Percentiles rank a stretch among this genome's conserved stretches.
Evolutionary conservation across 176 grass and related monocot genomes (phyloP).

Genomic region (Juncus effusus): DNA sequence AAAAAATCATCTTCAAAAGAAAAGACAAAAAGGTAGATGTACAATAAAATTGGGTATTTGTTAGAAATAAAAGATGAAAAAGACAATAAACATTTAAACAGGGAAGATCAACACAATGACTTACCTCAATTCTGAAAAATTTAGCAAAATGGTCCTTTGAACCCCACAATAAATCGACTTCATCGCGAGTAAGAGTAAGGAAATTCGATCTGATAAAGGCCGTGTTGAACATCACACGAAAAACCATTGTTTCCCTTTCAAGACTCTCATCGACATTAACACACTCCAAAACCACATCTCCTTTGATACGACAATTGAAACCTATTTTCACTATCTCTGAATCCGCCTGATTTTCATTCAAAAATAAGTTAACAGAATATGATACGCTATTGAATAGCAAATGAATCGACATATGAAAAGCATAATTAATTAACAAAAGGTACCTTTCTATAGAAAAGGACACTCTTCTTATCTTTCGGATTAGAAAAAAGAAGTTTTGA

Average conservation of each 20-base stretch:
- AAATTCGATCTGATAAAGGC: slow-evolving; percentile 85
- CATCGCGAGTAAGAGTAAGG: slow-evolving; percentile 73
- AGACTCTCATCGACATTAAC: slow-evolving; percentile 61
- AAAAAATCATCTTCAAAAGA: slow-evolving; percentile 84
- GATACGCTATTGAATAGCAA: not conserved
- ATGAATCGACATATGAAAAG: slow-evolving; percentile 18
- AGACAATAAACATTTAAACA: not conserved
- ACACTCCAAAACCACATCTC: slow-evolving; percentile 88
- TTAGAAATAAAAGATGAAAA: not conserved
- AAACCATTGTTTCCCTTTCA: slow-evolving; percentile 77
- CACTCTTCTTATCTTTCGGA: slow-evolving; percentile 54
- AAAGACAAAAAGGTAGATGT: slow-evolving; percentile 26
- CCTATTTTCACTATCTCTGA: slow-evolving; percentile 73
- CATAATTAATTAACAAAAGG: slow-evolving; percentile 18
- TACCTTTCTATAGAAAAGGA: slow-evolving; percentile 78
- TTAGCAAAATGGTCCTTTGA: slow-evolving; percentile 60
- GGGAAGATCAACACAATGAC: not conserved
- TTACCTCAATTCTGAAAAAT: slow-evolving; percentile 75
- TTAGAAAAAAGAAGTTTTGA: slow-evolving; percentile 89
- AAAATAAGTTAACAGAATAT: slow-evolving; percentile 21
- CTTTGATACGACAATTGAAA: slow-evolving; percentile 81
- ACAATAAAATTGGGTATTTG: slow-evolving; percentile 11
- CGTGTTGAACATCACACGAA: slow-evolving; percentile 81
- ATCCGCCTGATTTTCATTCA: slow-evolving; percentile 59
- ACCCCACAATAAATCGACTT: slow-evolving; percentile 73